Conservation (phyloP, 306 rosid genomes). For the Casuarina glauca region DNA sequence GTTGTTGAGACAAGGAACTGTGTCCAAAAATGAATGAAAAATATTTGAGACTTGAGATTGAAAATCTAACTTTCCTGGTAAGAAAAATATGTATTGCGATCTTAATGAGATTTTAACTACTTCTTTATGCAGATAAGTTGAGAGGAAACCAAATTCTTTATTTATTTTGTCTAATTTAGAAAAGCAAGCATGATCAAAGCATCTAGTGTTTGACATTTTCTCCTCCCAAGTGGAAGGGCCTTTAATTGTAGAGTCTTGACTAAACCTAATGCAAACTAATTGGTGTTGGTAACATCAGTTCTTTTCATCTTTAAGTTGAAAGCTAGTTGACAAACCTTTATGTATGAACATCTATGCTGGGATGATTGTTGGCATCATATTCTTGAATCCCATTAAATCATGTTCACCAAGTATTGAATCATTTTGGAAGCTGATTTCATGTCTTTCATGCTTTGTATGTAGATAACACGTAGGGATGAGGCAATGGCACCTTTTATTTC, state of each 20-base stretch:
- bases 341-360: not conserved
- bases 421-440: constrained; percentile 23
- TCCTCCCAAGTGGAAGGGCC: not conserved
- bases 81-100: not conserved
- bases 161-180: not conserved
- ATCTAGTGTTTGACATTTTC: not conserved
- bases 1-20: not conserved
- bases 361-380: not conserved
- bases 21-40: not conserved
- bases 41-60: not conserved
- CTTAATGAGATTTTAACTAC: not conserved
- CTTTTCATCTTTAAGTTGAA: too few species aligned
- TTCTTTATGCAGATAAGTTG: not conserved
- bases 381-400: not conserved
- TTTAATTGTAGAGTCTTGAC: not conserved
- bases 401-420: not conserved
- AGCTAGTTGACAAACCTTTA: not conserved
- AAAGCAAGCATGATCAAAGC: not conserved
- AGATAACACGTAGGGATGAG: constrained; percentile 98
- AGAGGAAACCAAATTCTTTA: not conserved
- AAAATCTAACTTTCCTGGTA: not conserved
- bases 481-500: constrained; percentile 94
- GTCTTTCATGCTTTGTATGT: constrained; percentile 35
- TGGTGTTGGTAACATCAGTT: not conserved
- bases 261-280: not conserved